Evolutionary conservation across 75 land plant genomes (phyloP), one percentile per base, ranked within the genome.

Genomic region (Sequoia sempervirens): DNA sequence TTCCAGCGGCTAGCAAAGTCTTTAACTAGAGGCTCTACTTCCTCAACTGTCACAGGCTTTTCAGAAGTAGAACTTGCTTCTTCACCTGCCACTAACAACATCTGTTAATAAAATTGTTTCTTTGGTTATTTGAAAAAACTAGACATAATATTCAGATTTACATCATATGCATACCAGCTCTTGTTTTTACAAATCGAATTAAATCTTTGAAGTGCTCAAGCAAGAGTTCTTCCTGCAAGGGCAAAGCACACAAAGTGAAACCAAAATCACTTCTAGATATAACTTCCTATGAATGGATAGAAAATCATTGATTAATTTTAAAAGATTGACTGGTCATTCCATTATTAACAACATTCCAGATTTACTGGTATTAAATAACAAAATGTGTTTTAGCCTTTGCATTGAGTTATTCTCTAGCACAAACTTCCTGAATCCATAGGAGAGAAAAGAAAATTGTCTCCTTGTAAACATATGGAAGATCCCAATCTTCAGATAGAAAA

Each of bases 1-100:
- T 96, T 98, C 99, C 99, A 98, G 82, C 99, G 90, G 56, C 89
- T 86, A 5, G 90, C 94, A 81, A 98, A 98, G 84, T 98, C 99
- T 89, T 98, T 96, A 36, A 98, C 99, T 76, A 98, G 88, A 28
- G 99, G 96, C 68, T 98, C 99, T 7, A 93, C 94, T 85, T 98
- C 99, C 28, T 93, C 91, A 23, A 96, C 86, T 69, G 90, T 91
- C n/a, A 95, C 87, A 1, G 99, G 91, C 81, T 82, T 90, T 54
- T 92, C 94, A 11, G 90, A 85, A 79, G 81, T 90, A 0, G 95
- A 83, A 69, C 84, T 86, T 14, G 85, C 18, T 26, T 96, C 99
- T 86, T 98, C 99, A 40, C 97, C 99, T 96, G 90, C 23, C 68
- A 86, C 50, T 26, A 56, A 53, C 28, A 81, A 54, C 28, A 36